Conservation (phyloP, 768 basidiomycete genomes). For the Collybiopsis confluens region DNA sequence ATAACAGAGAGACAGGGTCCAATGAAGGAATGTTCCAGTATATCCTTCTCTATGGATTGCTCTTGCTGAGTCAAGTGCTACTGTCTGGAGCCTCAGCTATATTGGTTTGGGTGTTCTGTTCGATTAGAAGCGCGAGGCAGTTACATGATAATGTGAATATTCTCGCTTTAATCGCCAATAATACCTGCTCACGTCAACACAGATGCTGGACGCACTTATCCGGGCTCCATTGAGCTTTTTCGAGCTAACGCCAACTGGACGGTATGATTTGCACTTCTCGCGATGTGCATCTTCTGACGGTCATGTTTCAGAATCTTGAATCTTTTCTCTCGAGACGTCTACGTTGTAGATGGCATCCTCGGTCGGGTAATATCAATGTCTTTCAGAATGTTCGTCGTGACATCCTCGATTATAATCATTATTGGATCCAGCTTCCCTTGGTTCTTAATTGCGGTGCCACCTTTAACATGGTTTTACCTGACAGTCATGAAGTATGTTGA, state of each 20-base stretch:
- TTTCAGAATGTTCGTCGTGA: slow-evolving; percentile 58
- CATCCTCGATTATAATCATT: slow-evolving; percentile 61
- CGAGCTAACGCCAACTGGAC: slow-evolving; percentile 82
- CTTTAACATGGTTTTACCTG: slow-evolving; percentile 76
- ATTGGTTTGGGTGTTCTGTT: slow-evolving; percentile 74
- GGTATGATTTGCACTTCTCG: too few species aligned
- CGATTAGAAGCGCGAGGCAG: slow-evolving; percentile 65
- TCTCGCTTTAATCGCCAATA: too few species aligned
- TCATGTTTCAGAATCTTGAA: slow-evolving; percentile 64
- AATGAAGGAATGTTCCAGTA: slow-evolving; percentile 58
- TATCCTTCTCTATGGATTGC: slow-evolving; percentile 62
- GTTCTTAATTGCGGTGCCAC: slow-evolving; percentile 72
- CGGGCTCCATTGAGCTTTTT: slow-evolving; percentile 85
- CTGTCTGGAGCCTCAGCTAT: slow-evolving; percentile 54
- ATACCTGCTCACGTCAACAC: too few species aligned
- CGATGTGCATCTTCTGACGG: too few species aligned
- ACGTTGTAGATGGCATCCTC: slow-evolving; percentile 81
- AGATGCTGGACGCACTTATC: slow-evolving; percentile 83
- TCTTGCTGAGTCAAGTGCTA: slow-evolving; percentile 54
- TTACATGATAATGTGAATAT: slow-evolving; percentile 71
- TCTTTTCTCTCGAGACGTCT: slow-evolving; percentile 85
- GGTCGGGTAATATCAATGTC: slow-evolving; percentile 71
- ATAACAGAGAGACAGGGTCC: slow-evolving; percentile 56
- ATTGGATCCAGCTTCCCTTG: slow-evolving; percentile 80
- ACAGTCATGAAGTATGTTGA: slow-evolving; percentile 69